Base-by-base conservation (phyloP, 805 yeast genomes). In the Lipomyces anomalus region DNA sequence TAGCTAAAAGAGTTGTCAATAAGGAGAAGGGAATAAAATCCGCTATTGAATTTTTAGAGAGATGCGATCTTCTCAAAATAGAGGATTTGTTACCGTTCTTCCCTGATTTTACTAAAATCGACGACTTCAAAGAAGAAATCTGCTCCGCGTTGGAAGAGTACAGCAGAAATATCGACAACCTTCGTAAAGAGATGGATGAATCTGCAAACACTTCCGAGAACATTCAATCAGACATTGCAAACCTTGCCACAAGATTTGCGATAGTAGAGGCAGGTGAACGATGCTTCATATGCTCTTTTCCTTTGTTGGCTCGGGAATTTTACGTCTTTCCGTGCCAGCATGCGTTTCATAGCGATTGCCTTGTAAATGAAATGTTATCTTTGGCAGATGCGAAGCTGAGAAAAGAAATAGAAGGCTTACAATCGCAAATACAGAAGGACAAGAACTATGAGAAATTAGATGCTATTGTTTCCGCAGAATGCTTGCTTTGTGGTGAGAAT, bases 281-380 rank as follows among this genome's bases (percentile, higher is more conserved):
- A 0, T 92, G 98, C 66, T 67, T 74, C 35, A 54, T 78, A 3
- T 90, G 97, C 63, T 66, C 70, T n/a, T 74, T 74, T 54, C 73
- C 92, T 6, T 67, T 90, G 37, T 73, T 86, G 2, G 75, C 80
- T 3, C 75, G 87, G 46, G 83, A 79, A 59, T 88, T 88, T 56
- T 73, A 81, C 43, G 78, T 80, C 4, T 92, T 86, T 60, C 96
- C 96, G 0, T 92, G 98, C 61, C 82, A 76, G 46, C 98, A 92
- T 62, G 78, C 85, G 4, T 84, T 85, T 66, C 97, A 92, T 61
- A 80, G 80, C 42, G 95, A 88, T 61, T 92, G 98, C 67, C 63
- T 87, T n/a, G 75, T 83, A 4, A 74, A 76, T 46, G 68, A 68
- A 32, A 76, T 83, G 28, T 60, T 82, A 42, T 69, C 70, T 29